phyloP scores from a whole-genome alignment of 2,329 filamentous ascomycete species.

The Fusarium protoensiforme region DNA sequence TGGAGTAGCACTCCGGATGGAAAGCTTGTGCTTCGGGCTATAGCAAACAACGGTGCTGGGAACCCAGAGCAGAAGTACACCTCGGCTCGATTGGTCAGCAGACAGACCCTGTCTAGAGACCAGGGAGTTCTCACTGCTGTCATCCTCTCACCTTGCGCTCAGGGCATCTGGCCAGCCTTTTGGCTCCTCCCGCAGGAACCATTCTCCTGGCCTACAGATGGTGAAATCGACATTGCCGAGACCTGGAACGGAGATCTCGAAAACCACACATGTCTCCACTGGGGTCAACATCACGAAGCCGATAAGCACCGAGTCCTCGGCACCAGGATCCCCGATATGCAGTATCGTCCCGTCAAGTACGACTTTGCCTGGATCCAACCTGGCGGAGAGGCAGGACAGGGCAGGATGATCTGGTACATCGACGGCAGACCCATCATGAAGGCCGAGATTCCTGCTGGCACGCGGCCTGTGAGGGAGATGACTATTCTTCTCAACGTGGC shows the following conservation, averaged over 20 bases:
- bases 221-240: constrained; percentile 70
- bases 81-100: constrained; percentile 65
- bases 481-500: constrained; percentile 69
- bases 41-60: constrained; percentile 50
- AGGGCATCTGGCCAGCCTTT: constrained; percentile 71
- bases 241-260: constrained; percentile 68
- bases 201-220: constrained; percentile 68
- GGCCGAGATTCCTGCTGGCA: constrained; percentile 62
- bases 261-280: constrained; percentile 69
- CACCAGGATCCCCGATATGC: constrained; percentile 62
- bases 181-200: constrained; percentile 70
- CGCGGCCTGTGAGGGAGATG: constrained; percentile 65
- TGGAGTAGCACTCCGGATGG: constrained; percentile 55
- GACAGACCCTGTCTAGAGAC: constrained; percentile 61
- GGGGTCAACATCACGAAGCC: constrained; percentile 66
- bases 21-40: constrained; percentile 63
- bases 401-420: constrained; percentile 67
- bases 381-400: constrained; percentile 56
- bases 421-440: constrained; percentile 69
- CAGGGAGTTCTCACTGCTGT: constrained; percentile 64
- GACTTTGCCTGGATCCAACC: constrained; percentile 67
- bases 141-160: constrained; percentile 63
- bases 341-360: constrained; percentile 59
- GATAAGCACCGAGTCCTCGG: constrained; percentile 67
- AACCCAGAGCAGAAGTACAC: constrained; percentile 60